Evolutionary conservation across 2,329 filamentous ascomycete genomes (phyloP), one percentile per base, ranked within the genome.

Genomic region (Trichoderma sp.): DNA sequence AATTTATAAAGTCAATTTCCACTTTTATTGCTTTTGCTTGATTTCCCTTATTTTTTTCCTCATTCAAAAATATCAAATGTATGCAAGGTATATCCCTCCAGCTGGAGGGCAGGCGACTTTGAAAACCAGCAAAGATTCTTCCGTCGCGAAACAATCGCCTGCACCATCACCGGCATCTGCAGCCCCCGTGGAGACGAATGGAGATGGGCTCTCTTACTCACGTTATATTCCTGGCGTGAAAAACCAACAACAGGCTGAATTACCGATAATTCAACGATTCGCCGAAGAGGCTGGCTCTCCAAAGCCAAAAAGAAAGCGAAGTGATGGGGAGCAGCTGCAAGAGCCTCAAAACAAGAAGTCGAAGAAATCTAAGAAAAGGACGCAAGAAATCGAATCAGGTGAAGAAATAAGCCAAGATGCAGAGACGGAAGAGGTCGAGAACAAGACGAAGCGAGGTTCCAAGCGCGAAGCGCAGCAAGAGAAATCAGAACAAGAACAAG

Each of bases 51-150:
- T 5, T 19, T 19, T 0, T 13, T 60, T n/a, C n/a, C 58, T 29
- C 15, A 19, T 39, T 3, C 3, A 19, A 37, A 52, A 34, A n/a
- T 22, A 9, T 1, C 32, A 32, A 29, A 81, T 81, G 79, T 82
- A 83, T 71, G 77, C 81, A 56, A 77, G 82, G 70, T 83, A 84
- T 68, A 73, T 83, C 17, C 81, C 79, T 48, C 74, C 76, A 7
- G 22, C 74, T 9, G 76, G 77, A 68, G 73, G 67, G 42, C 67
- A 74, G 64, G 70, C 59, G 29, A 42, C 64, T 35, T 27, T 57
- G 12, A 54, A 58, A 54, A 56, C n/a, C 5, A 48, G 25, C 27
- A 22, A 66, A 27, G 50, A 32, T 39, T 50, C 64, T 58, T 68
- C 67, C 29, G 53, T 61, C 42, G 29, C 57, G 8, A 34, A 64